Evolutionary conservation across 306 rosid species (phyloP).

Genomic region (Astragalus glycyphyllos): DNA sequence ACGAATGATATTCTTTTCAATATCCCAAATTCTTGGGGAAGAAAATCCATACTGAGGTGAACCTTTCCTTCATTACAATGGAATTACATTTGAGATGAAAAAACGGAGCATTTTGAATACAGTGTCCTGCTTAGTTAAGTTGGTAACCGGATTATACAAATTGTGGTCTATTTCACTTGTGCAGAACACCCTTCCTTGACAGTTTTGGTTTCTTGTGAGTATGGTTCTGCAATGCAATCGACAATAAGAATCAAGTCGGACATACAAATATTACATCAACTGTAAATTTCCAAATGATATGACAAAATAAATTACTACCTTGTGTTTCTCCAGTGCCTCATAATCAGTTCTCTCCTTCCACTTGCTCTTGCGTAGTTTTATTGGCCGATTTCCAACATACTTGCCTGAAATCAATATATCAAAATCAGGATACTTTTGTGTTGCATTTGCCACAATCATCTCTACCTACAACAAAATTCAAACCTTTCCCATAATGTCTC

Average conservation of each 20-base stretch:
- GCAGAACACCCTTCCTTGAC: conserved; percentile 79
- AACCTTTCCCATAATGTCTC: not conserved
- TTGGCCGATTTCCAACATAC: conserved; percentile 95
- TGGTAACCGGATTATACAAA: conserved; percentile 23
- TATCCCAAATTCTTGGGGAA: not conserved
- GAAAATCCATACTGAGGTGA: not conserved
- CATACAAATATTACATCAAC: not conserved
- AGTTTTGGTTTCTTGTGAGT: conserved; percentile 72
- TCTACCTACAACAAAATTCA: conserved; percentile 7
- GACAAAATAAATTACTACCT: conserved; percentile 53
- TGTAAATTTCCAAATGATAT: not conserved
- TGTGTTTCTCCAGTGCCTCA: conserved; percentile 77
- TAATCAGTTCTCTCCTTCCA: conserved; percentile 93
- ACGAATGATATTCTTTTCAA: not conserved
- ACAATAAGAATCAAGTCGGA: not conserved
- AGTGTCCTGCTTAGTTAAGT: not conserved
- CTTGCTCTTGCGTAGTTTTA: conserved; percentile 92
- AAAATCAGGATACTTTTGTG: not conserved
- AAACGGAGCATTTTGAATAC: not conserved
- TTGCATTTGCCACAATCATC: conserved; percentile 16
- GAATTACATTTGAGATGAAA: conserved; percentile 11
- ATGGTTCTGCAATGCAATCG: conserved; percentile 59
- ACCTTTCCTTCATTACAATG: not conserved
- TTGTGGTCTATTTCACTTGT: conserved; percentile 60
- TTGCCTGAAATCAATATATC: conserved; percentile 63